Evolutionary conservation across 352 stramenopile species (phyloP).

Genomic region (Globisporangium orthogonon): DNA sequence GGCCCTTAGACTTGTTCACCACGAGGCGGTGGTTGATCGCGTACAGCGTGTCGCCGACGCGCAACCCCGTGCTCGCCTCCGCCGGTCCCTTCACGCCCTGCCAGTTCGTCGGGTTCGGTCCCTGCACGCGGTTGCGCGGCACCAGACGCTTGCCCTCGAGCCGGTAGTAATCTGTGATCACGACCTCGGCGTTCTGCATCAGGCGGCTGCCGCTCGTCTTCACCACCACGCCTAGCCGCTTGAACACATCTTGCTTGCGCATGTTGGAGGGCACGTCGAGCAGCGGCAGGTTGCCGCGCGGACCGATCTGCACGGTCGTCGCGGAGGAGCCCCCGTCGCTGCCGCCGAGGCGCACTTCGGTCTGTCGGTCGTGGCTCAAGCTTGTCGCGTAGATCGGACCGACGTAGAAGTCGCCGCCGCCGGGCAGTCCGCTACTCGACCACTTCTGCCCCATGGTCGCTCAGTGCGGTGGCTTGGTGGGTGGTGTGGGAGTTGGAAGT

Average conservation of each 20-base stretch:
- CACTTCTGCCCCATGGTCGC: slow-evolving; percentile 49
- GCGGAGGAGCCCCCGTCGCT: slow-evolving; percentile 23
- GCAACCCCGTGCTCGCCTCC: slow-evolving; percentile 67
- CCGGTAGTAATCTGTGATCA: slow-evolving; percentile 76
- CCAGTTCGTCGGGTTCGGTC: slow-evolving; percentile 55
- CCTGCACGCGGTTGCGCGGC: slow-evolving; percentile 62
- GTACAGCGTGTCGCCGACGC: slow-evolving; percentile 75
- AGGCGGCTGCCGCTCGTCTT: slow-evolving; percentile 81
- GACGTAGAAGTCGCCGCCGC: slow-evolving; percentile 75
- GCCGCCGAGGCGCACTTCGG: slow-evolving; percentile 64
- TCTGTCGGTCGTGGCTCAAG: slow-evolving; percentile 82
- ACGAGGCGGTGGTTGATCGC: slow-evolving; percentile 84
- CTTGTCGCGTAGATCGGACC: slow-evolving; percentile 80
- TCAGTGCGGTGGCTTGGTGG: neutral
- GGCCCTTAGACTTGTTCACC: slow-evolving; percentile 81
- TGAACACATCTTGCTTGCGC: slow-evolving; percentile 73
- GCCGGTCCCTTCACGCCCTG: slow-evolving; percentile 61
- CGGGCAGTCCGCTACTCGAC: slow-evolving; percentile 50
- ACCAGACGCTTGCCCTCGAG: slow-evolving; percentile 76
- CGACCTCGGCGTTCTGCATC: slow-evolving; percentile 80
- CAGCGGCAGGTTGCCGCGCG: slow-evolving; percentile 57
- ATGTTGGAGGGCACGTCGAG: slow-evolving; percentile 41
- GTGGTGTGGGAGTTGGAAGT: neutral
- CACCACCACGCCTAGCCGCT: slow-evolving; percentile 69
- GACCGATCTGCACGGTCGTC: slow-evolving; percentile 58